phyloP scores from a whole-genome alignment of 306 rosid species.

The Acacia crassicarpa region DNA sequence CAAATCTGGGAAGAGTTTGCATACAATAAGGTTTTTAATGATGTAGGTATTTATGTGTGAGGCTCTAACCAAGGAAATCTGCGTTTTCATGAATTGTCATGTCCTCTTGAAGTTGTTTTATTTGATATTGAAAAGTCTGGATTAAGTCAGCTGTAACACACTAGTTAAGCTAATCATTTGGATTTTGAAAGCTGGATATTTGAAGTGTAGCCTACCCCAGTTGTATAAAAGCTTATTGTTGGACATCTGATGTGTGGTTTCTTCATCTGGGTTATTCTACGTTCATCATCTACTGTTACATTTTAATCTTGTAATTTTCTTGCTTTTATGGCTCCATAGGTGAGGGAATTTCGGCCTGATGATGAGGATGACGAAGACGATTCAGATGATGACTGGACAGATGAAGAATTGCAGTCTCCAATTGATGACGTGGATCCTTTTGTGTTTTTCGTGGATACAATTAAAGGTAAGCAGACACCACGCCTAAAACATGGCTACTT shows the following conservation, averaged over 20 bases:
- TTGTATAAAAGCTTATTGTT: not conserved
- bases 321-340: slow-evolving; percentile 42
- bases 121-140: not conserved
- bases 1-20: not conserved
- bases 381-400: slow-evolving; percentile 87
- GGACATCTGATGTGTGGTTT: not conserved
- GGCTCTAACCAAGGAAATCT: not conserved
- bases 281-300: slow-evolving; percentile 5
- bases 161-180: not conserved
- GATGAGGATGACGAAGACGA: slow-evolving; percentile 74
- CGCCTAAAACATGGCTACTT: slow-evolving; percentile 7
- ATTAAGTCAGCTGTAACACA: not conserved
- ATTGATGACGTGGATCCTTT: slow-evolving; percentile 99
- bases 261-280: not conserved
- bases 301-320: slow-evolving; percentile 2
- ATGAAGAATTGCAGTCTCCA: slow-evolving; percentile 97
- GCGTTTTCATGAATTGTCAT: not conserved
- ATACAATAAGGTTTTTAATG: not conserved
- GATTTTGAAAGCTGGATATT: not conserved
- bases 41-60: not conserved
- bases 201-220: not conserved
- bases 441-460: slow-evolving; percentile 75
- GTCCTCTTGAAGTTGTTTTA: slow-evolving; percentile 3
- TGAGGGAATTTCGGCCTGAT: slow-evolving; percentile 73
- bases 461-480: slow-evolving; percentile 58